Percentiles rank a stretch among this genome's conserved stretches.
Evolutionary conservation across 331 rosid species (phyloP).

Genomic region (Pyracantha coccinea): DNA sequence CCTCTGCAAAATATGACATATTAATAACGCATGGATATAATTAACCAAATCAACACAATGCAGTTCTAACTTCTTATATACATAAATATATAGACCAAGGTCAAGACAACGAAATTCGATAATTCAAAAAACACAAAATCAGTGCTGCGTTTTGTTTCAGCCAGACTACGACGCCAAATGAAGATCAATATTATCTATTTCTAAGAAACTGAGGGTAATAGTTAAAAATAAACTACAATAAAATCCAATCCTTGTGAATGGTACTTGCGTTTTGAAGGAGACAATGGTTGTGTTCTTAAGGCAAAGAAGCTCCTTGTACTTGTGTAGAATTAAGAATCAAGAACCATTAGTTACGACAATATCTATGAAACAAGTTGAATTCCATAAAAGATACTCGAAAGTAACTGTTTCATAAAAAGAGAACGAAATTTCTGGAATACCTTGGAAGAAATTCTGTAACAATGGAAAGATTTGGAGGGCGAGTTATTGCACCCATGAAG

Average conservation of each 20-base stretch:
- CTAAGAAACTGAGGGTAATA: background rate
- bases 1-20: constrained; percentile 57
- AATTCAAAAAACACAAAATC: background rate
- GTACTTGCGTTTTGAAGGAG: background rate
- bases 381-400: background rate
- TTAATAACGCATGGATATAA: background rate
- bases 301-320: background rate
- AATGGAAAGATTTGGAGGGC: constrained; percentile 84
- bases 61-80: background rate
- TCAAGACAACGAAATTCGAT: background rate
- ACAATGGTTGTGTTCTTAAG: background rate
- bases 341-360: background rate
- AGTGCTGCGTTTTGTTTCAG: background rate
- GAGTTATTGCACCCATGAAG: constrained; percentile 96
- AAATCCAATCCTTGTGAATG: background rate
- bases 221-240: too few relatives aligned
- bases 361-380: background rate
- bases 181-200: too few relatives aligned
- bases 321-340: background rate
- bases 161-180: background rate
- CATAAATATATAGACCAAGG: background rate
- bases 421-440: constrained; percentile 30
- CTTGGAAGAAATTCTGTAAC: constrained; percentile 96
- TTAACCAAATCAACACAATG: background rate
- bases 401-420: background rate